Percentiles rank a stretch among this genome's conserved stretches.
phyloP scores from a whole-genome alignment of 352 stramenopile species.

The Lagenidium giganteum region DNA sequence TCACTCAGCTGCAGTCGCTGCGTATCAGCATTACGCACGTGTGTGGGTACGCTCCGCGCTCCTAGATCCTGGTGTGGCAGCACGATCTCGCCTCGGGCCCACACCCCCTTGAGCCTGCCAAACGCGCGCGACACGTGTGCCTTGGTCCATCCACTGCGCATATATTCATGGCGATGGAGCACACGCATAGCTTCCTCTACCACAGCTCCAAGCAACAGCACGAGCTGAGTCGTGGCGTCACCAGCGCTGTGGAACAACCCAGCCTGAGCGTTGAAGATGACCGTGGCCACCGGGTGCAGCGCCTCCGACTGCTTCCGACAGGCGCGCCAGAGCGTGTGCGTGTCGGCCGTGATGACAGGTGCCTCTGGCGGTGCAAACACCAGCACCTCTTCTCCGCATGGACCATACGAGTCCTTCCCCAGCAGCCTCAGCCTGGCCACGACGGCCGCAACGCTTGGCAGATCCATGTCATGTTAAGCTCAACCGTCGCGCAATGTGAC shows the following conservation, averaged over 20 bases:
- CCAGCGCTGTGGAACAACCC: constrained; percentile 43
- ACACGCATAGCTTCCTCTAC: constrained; percentile 11
- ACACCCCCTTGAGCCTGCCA: constrained; percentile 25
- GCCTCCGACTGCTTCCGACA: constrained; percentile 16
- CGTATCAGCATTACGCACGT: not conserved
- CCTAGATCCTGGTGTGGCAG: too few species aligned
- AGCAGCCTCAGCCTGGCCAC: too few species aligned
- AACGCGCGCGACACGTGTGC: constrained; percentile 29
- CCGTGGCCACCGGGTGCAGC: constrained; percentile 21
- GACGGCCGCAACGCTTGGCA: too few species aligned
- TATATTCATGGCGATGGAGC: not conserved
- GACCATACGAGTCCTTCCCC: too few species aligned
- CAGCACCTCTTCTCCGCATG: constrained; percentile 40
- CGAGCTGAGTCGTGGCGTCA: constrained; percentile 51
- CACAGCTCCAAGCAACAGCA: constrained; percentile 42
- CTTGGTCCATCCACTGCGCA: not conserved
- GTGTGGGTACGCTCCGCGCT: not conserved
- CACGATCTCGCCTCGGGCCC: constrained; percentile 17
- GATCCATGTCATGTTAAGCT: too few species aligned
- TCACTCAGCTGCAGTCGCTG: too few species aligned
- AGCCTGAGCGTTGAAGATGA: constrained; percentile 43
- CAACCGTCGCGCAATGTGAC: too few species aligned
- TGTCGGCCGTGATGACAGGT: constrained; percentile 49
- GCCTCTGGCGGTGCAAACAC: constrained; percentile 54
- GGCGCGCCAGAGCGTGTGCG: constrained; percentile 38